Evolutionary conservation across 768 basidiomycete species (phyloP), one percentile per base, ranked within the genome.

Genomic region (button mushroom (Agaricus bisporus)): DNA sequence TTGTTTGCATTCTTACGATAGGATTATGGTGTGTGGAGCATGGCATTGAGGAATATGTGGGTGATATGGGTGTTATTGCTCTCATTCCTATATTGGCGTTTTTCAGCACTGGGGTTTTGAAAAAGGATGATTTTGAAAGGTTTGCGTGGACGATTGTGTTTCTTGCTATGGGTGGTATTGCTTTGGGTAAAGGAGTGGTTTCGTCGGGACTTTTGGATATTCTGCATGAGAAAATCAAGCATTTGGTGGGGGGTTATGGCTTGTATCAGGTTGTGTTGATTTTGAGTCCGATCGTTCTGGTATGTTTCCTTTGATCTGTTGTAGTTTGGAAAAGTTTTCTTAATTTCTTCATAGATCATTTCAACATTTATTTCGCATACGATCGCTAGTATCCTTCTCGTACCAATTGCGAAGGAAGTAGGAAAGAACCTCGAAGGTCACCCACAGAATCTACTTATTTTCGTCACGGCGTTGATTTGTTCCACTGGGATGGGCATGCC

Each of bases 321-420:
- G 22, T 58, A 39, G 25, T 45, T 43, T 49, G 44, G 45, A 22
- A 4, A 26, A 29, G 22, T 4, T 22, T 15, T 3, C 32, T 29
- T 36, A 25, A 41, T 50, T 39, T 38, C 22, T 20, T 64, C 35
- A 9, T 60, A 91, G 86, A 68, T 93, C 54, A 79, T 93, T 54
- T 93, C 89, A n/a, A 94, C 93, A 0, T 91, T 93, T 70, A 98
- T 99, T 68, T 95, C 91, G 65, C 97, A 95, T 70, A 95, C 95
- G 11, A 97, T 99, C 63, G 95, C 97, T 2, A 91, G 89, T 52
- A 91, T 98, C 20, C 79, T 99, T 17, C 81, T 98, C n/a, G 95
- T 97, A 15, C 97, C 97, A 22, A 95, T 99, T 56, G 97, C 95
- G 6, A 81, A 87, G 57, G 82, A 91, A 70, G 88, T 98, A 17